Conservation (phyloP, 441 rosid species). For the Isatis lusitanica region DNA sequence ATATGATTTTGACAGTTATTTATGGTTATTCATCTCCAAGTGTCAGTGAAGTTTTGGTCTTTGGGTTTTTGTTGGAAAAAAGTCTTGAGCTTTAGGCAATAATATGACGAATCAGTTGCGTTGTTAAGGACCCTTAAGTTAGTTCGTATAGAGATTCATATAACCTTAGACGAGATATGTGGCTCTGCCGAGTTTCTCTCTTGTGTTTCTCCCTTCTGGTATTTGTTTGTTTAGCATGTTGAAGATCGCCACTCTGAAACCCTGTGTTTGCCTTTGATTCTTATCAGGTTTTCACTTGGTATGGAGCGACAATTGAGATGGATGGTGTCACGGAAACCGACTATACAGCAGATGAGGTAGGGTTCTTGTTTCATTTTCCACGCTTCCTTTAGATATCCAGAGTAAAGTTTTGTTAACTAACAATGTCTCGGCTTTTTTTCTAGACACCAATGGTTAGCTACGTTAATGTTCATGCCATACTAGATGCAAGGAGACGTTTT, state of each 20-base stretch:
- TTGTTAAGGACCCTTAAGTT: neutral
- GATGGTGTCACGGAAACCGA: constrained; percentile 85
- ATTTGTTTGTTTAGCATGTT: neutral
- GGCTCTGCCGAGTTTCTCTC: neutral
- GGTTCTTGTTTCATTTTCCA: constrained; percentile 10
- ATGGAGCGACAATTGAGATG: constrained; percentile 90
- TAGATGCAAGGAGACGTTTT: constrained; percentile 68
- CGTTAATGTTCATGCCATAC: constrained; percentile 78
- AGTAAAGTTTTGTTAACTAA: neutral
- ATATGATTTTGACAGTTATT: neutral
- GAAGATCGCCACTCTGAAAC: neutral
- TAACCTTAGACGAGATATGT: neutral
- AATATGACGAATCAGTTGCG: neutral
- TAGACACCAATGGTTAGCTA: constrained; percentile 96
- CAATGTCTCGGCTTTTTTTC: constrained; percentile 14
- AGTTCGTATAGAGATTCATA: neutral
- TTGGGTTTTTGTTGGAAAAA: constrained; percentile 1
- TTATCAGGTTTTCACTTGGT: constrained; percentile 83
- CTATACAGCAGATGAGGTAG: constrained; percentile 91
- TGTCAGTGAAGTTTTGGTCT: neutral
- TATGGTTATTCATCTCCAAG: neutral
- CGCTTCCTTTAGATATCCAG: neutral
- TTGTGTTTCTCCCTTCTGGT: neutral
- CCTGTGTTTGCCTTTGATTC: neutral
- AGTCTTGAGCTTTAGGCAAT: constrained; percentile 8